These are phyloP conservation scores for Coemansia sp. DNA, from an alignment of 192 early-diverging fungal genomes.

Conservation along the genomic window DNA sequence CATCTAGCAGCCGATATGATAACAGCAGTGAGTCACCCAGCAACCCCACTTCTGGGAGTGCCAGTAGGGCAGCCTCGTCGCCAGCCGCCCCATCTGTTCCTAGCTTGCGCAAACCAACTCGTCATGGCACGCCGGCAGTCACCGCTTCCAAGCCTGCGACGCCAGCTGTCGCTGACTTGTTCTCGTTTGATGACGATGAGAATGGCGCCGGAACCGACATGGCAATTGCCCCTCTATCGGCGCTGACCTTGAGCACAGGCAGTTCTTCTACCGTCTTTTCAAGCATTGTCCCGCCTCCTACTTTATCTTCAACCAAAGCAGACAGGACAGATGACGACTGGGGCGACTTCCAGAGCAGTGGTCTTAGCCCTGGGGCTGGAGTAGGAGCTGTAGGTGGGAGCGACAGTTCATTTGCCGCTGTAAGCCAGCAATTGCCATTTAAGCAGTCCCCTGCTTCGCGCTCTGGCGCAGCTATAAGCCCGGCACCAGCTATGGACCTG, in stretches of 20 bases:
- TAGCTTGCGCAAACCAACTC: slow-evolving; percentile 21
- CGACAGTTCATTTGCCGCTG: not conserved
- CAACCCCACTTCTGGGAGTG: slow-evolving; percentile 25
- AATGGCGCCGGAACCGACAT: not conserved
- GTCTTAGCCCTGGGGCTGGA: not conserved
- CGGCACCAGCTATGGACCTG: slow-evolving; percentile 18
- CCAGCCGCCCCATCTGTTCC: slow-evolving; percentile 15
- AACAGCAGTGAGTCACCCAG: slow-evolving; percentile 31
- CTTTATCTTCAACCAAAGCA: slow-evolving; percentile 16
- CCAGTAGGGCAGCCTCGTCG: slow-evolving; percentile 14
- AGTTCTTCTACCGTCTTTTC: not conserved
- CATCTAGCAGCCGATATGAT: slow-evolving; percentile 22
- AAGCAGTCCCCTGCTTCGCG: slow-evolving; percentile 10
- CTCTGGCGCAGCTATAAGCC: slow-evolving; percentile 5
- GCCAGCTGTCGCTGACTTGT: slow-evolving; percentile 43
- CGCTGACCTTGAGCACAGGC: slow-evolving; percentile 35
- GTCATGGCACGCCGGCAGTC: slow-evolving; percentile 23
- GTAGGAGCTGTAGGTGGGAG: too few species aligned
- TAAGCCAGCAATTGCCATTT: not conserved
- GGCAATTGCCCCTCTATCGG: slow-evolving; percentile 14
- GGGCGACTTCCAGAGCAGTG: slow-evolving; percentile 64
- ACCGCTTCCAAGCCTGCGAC: slow-evolving; percentile 9
- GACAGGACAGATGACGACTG: slow-evolving; percentile 61
- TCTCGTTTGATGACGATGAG: slow-evolving; percentile 47
- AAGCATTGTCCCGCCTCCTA: slow-evolving; percentile 5